phyloP scores from a whole-genome alignment of 441 rosid species.

The Flueggea neowawraea region DNA sequence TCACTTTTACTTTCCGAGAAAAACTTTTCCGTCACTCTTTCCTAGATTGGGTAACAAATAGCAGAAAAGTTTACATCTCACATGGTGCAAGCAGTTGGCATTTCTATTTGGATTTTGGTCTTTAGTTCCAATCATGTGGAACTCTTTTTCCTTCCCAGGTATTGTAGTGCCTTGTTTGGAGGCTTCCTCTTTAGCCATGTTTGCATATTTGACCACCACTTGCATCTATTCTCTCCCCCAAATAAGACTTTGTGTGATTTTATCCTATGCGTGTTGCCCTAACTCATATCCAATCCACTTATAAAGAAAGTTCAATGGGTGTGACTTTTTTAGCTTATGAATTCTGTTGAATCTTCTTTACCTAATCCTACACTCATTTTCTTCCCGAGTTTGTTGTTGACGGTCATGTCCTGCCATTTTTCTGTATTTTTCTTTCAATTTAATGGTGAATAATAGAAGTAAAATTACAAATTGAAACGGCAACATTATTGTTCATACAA shows the following conservation, averaged over 20 bases:
- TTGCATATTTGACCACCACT: not conserved
- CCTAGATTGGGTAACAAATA: slow-evolving; percentile 6
- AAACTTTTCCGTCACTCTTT: slow-evolving; percentile 12
- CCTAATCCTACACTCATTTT: slow-evolving; percentile 8
- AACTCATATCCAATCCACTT: slow-evolving; percentile 3
- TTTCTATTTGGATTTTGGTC: slow-evolving; percentile 31
- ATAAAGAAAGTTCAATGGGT: not conserved
- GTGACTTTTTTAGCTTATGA: slow-evolving; percentile 13
- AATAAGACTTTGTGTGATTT: not conserved
- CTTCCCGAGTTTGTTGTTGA: not conserved
- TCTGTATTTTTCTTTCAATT: too few relatives aligned
- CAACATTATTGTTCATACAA: too few relatives aligned
- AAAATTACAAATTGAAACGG: too few relatives aligned
- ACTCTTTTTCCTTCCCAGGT: slow-evolving; percentile 4
- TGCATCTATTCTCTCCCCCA: too few relatives aligned
- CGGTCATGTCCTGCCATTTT: slow-evolving; percentile 23
- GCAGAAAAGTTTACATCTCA: slow-evolving; percentile 18
- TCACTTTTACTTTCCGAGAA: not conserved
- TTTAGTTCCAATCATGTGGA: slow-evolving; percentile 16
- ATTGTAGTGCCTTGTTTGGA: slow-evolving; percentile 1
- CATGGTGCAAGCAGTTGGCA: slow-evolving; percentile 26
- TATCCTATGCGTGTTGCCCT: slow-evolving; percentile 20
- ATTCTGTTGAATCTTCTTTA: slow-evolving; percentile 2
- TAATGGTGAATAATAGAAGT: too few relatives aligned
- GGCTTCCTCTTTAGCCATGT: slow-evolving; percentile 11